Base-by-base conservation (phyloP, 2,329 filamentous ascomycete genomes). In the Penicillium sp. region DNA sequence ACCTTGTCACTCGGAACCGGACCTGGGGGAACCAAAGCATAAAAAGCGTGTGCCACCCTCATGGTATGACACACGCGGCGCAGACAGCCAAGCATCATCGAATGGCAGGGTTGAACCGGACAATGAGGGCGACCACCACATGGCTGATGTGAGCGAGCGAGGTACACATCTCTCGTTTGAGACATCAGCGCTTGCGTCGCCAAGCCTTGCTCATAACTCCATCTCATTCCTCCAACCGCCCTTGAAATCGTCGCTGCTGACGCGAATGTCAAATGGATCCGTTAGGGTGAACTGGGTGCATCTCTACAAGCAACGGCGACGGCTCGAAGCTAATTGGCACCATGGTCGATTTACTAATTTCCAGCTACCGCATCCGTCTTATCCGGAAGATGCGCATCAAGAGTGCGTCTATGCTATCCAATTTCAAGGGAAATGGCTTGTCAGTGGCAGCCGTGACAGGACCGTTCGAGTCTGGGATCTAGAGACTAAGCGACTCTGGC, bases 371-470 rank as follows among this genome's bases (percentile, higher is more conserved):
- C 92, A 96, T 69, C 92, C 92, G 0, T 83, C 86, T 39, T 83
- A 92, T 68, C 87, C 87, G 1, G 83, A 90, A 35, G 94, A 98
- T 73, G 91, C 91, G 0, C 95, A 99, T 72, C 84, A 83, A 19
- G 94, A 98, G 71, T 98, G 93, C 73, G 92, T 99, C 13, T 99
- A 99, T 75, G 94, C 91, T 2, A 87, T 99, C 54, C 94, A 99
- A 73, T 96, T 94, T 70, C 89, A 89, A 55, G 84, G 89, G 1
- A 88, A 92, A 63, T 95, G 89, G 73, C 83, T 99, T 10, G 94
- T 98, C 51, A 98, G 93, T 71, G 95, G 95, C 16, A 98, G 94
- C 70, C 85, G 95, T 54, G 95, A 99, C 71, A 88, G 86, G 65
- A 91, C 91, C 0, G 85, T 99, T 64, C 87, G 94, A 41, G 88